Conservation (phyloP, 75 land plant species). For the Ceratopteris richardii region DNA sequence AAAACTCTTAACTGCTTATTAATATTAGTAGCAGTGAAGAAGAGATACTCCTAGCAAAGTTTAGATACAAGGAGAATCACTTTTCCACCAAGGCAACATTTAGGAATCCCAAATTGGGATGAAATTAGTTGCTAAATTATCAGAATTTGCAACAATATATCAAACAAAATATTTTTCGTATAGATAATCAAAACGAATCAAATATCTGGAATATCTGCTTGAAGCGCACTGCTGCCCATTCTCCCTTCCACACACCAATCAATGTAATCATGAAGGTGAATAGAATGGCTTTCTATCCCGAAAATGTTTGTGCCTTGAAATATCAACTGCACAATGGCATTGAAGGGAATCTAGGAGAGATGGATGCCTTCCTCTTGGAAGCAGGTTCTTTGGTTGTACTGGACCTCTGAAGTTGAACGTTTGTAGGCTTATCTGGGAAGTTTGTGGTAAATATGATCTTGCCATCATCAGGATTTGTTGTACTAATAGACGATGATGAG, state of each 20-base stretch:
- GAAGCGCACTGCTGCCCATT: slow-evolving; percentile 73
- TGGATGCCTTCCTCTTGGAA: slow-evolving; percentile 43
- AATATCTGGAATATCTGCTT: slow-evolving; percentile 68
- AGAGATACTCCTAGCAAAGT: too few relatives aligned
- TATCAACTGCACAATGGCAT: slow-evolving; percentile 68
- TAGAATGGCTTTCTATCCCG: slow-evolving; percentile 59
- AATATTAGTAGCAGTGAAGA: too few relatives aligned
- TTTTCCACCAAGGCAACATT: too few relatives aligned
- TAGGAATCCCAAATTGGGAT: too few relatives aligned
- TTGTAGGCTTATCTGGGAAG: slow-evolving; percentile 54
- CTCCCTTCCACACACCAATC: slow-evolving; percentile 63
- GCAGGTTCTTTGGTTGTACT: slow-evolving; percentile 40
- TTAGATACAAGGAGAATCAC: too few relatives aligned
- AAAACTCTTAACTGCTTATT: too few relatives aligned
- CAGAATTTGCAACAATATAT: too few relatives aligned
- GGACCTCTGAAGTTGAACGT: slow-evolving; percentile 70
- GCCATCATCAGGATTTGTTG: background rate
- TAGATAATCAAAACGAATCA: background rate
- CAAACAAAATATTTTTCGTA: background rate
- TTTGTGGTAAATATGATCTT: slow-evolving; percentile 18
- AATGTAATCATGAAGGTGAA: slow-evolving; percentile 82
- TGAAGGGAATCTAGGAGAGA: slow-evolving; percentile 42
- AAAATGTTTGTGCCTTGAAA: slow-evolving; percentile 66
- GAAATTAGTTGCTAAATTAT: too few relatives aligned
- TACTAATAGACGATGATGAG: background rate